Evolutionary conservation across 2,329 filamentous ascomycete species (phyloP).

Genomic region (Fusarium multiceps): DNA sequence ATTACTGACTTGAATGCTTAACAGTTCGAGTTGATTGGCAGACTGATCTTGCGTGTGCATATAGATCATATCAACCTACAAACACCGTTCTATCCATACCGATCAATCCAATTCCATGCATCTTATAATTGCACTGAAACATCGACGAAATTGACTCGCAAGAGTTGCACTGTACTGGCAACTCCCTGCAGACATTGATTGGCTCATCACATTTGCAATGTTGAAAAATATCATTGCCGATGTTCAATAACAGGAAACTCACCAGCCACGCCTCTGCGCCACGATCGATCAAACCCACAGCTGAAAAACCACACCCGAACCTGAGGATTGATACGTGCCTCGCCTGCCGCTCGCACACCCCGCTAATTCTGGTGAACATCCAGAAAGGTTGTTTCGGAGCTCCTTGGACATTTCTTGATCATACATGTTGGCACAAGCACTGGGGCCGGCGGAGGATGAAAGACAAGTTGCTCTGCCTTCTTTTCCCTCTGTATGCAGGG

Average conservation of each 20-base stretch:
- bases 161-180: not conserved
- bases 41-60: not conserved
- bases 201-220: not conserved
- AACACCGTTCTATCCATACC: not conserved
- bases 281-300: not conserved
- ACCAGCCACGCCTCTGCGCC: conserved; percentile 9
- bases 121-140: not conserved
- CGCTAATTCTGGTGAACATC: too few relatives aligned
- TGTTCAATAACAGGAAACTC: not conserved
- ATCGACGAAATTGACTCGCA: not conserved
- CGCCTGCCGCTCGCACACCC: not conserved
- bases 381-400: not conserved
- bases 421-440: too few relatives aligned
- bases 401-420: too few relatives aligned
- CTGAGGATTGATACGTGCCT: conserved; percentile 12
- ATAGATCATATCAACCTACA: not conserved
- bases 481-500: rapidly evolving
- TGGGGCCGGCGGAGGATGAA: not conserved
- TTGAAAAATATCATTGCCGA: not conserved
- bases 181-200: not conserved
- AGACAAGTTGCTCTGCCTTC: not conserved
- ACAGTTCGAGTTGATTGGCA: not conserved
- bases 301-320: not conserved
- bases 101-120: not conserved
- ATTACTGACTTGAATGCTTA: not conserved